Evolutionary conservation across 305 asterid genomes (phyloP), one percentile per base, ranked within the genome.

Genomic region (Caryopteris hybrid): DNA sequence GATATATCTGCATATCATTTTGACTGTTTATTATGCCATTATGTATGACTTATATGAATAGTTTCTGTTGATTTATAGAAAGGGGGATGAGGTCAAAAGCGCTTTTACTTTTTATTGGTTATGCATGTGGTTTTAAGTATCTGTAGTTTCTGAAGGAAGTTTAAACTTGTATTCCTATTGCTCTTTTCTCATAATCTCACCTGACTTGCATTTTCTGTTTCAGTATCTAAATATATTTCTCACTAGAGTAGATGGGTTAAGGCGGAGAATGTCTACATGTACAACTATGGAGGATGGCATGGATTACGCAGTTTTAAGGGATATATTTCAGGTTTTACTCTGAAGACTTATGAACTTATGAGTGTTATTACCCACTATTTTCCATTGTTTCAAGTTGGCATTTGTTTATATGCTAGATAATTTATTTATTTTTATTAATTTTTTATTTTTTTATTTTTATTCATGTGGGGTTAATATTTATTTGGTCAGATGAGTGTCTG

Each of bases 191-290:
- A 0, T 14, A 57, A 42, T 61, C 78, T 81, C 66, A 79, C 53
- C 25, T 61, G 68, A 17, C 46, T 27, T 67, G 29, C 69, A 36
- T 64, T 76, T 79, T 65, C 59, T 84, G 59, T 83, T 83, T 68
- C 96, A 94, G 99, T 94, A 94, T 79, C 83, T 91, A 53, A 89
- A 89, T 71, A 70, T 89, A 66, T 91, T 79, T 78, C 96, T 89
- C 78, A 91, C 97, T 0, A 89, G 99, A 81, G 89, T 88, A 42
- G 96, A 89, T 81, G 96, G 91, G 64, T 77, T 94, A 79, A 91
- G 97, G 83, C 81, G 97, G 81, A 87, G 87, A 75, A 42, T 85
- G 31, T 91, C 89, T 72, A 74, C 70, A 72, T 76, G 84, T 64
- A 68, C 75, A 33, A 72, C 79, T 67, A 76, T 34, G 65, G 88